Evolutionary conservation across 805 yeast genomes (phyloP), one percentile per base, ranked within the genome.

Genomic region (Pichia manshurica): DNA sequence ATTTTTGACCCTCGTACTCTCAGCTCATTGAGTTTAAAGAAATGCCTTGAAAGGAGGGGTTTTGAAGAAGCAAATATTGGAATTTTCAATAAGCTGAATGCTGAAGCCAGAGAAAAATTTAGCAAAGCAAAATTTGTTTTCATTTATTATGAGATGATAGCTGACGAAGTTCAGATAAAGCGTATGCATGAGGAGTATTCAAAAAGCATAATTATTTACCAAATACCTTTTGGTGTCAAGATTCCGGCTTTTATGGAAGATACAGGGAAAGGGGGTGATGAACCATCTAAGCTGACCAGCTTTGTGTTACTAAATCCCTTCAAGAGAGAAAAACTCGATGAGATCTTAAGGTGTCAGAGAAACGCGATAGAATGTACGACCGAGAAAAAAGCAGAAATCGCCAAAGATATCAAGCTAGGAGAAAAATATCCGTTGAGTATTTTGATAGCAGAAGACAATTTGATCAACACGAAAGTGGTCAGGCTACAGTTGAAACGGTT

Each of bases 391-490:
- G 5, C 13, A 29, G 29, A 29, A 13, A 25, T 20, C 10, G 29
- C 19, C 15, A 29, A 29, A 4, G 36, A 16, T 16, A 3, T 23
- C 12, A 36, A 35, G 39, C 57, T 71, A 2, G 72, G 73, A 37
- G 63, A 64, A 22, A 32, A 57, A 59, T 20, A 64, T 63, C 82
- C 82, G 4, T 64, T 80, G 23, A 59, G 66, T 28, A 73, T 78
- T 15, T 58, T 79, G 25, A 62, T 80, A 5, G 82, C 80, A 3
- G 83, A 79, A 53, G 84, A 80, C 48, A 78, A 75, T 45, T 65
- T 71, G 29, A 67, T 74, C 49, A 74, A 74, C 51, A 71, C 76
- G 9, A 66, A 68, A 45, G 81, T 77, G 25, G 81, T 80, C 1
- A 55, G 72, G 28, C 73, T 70, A 51, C 78, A 75, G 53, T 61